A percentile compares a stretch with the other conserved stretches of the same genome.
Conservation (phyloP, 805 yeast species). For the Starmerella stigmatis region DNA sequence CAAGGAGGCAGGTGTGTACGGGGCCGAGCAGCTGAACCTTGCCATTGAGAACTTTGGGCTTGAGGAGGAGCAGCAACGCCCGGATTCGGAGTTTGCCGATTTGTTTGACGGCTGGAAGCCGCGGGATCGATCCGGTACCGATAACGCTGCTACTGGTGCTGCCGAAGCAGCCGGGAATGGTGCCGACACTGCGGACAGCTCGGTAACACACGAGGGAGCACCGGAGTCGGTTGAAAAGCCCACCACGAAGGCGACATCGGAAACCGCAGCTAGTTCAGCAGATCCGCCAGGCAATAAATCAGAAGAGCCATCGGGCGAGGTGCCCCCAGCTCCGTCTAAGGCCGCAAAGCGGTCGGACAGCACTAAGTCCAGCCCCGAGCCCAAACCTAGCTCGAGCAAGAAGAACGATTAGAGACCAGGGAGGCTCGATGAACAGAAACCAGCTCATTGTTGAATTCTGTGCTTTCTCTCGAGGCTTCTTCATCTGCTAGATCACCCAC, state of each 20-base stretch:
- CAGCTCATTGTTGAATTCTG: no score
- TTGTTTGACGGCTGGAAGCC: conserved; percentile 23
- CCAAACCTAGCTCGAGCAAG: not conserved
- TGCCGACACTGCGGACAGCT: no score
- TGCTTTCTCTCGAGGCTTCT: no score
- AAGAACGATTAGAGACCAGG: not conserved
- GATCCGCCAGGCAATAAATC: no score
- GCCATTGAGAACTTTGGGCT: conserved; percentile 37
- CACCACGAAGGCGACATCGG: not conserved
- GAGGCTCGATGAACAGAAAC: no score
- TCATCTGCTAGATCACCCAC: no score
- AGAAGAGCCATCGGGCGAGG: no score
- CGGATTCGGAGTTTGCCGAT: conserved; percentile 19
- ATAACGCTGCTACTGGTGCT: not conserved
- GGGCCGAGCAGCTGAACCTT: conserved; percentile 54
- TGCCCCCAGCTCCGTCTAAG: no score
- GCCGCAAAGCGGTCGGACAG: no score
- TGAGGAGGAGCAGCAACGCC: conserved; percentile 12
- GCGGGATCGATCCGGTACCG: not conserved
- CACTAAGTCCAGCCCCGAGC: no score
- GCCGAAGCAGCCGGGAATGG: not conserved
- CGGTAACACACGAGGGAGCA: no score
- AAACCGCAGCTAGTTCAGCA: not conserved
- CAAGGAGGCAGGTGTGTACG: conserved; percentile 73
- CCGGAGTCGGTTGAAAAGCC: not conserved